Base-by-base conservation (phyloP, 2,329 filamentous ascomycete genomes). In the Leptodontidium sp. region DNA sequence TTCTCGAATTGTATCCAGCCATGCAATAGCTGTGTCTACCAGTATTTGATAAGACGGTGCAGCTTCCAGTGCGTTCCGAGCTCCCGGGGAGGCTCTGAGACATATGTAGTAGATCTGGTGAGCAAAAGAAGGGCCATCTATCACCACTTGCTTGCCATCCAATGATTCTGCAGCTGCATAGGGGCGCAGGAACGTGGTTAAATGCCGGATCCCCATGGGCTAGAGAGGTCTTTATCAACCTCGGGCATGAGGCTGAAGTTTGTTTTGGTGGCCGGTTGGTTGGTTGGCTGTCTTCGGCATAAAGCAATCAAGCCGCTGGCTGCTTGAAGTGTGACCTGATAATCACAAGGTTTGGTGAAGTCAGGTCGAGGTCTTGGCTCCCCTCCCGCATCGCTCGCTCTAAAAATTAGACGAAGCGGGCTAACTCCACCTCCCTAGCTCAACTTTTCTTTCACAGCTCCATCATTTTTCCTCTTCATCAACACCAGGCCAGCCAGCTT, bases 111-210 rank as follows among this genome's bases (percentile, higher is more conserved):
- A 88, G 50, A 94, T 82, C 78, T 93, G 87, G 77, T 95, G 91
- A 1, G 93, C 92, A 32, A 97, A 81, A 1, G 89, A 90, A 4
- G 94, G 93, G 0, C 93, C 94, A 77, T 97, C 94, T 66, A 97
- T 88, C 55, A 88, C 84, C 24, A 86, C 80, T 6, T 75, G 75
- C 49, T 82, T 76, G 32, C 80, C 78, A 49, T 78, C 73, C 1
- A 91, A 79, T 12, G 77, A 72, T 8, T 77, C 78, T 21, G 79
- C 75, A 35, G 80, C 78, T 1, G 85, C 84, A 76, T 86, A 89
- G 0, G 84, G 85, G 69, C 84, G 80, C 53, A 91, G 78, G 62
- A 84, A 83, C 15, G 81, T 78, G 57, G 83, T 84, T 5, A 92
- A 80, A 71, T 85, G 83, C 50, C 83, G 85, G 57, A 92, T 88